Percentiles rank a stretch among this genome's conserved stretches.
Evolutionary conservation across 1,284 basidiomycete species (phyloP).

Genomic region (Cutaneotrichosporon sp.): DNA sequence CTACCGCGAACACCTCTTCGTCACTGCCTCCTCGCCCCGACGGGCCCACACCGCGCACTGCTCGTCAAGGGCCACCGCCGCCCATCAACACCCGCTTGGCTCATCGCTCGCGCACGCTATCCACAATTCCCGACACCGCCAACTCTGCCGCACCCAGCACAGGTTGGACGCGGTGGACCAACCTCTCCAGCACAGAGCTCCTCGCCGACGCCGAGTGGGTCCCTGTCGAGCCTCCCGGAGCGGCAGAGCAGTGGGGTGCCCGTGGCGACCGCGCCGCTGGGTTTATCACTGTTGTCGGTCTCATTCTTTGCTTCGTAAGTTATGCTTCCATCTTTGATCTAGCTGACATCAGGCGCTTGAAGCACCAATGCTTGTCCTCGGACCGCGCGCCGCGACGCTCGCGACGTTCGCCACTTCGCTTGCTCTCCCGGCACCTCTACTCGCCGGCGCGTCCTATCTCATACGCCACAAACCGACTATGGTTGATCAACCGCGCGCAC

Average conservation of each 20-base stretch:
- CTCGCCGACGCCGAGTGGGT: conserved; percentile 2
- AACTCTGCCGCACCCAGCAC: not conserved
- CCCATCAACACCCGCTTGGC: too few species aligned
- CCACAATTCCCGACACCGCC: not conserved
- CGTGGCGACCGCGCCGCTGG: conserved; percentile 22
- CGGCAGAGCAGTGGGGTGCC: not conserved
- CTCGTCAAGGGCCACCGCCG: too few species aligned
- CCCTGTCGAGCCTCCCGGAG: not conserved
- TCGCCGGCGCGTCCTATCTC: conserved; percentile 6
- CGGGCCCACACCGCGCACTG: not conserved
- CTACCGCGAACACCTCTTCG: not conserved
- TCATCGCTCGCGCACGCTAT: not conserved
- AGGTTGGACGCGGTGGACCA: conserved; percentile 4
- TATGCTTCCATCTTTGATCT: not conserved
- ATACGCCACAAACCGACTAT: not conserved
- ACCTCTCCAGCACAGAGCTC: not conserved
- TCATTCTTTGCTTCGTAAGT: conserved; percentile 3
- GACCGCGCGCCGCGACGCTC: conserved; percentile 12
- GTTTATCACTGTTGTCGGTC: conserved; percentile 16
- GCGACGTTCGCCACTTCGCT: conserved; percentile 25
- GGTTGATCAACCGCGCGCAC: not conserved
- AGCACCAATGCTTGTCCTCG: conserved; percentile 22
- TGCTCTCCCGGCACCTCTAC: conserved; percentile 25
- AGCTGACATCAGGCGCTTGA: conserved; percentile 12
- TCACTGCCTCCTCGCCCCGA: not conserved